These are phyloP conservation scores for Pseudoscleropodium purum DNA, from an alignment of 225 moss, liverwort and hornwort species.

Conservation along the genomic window DNA sequence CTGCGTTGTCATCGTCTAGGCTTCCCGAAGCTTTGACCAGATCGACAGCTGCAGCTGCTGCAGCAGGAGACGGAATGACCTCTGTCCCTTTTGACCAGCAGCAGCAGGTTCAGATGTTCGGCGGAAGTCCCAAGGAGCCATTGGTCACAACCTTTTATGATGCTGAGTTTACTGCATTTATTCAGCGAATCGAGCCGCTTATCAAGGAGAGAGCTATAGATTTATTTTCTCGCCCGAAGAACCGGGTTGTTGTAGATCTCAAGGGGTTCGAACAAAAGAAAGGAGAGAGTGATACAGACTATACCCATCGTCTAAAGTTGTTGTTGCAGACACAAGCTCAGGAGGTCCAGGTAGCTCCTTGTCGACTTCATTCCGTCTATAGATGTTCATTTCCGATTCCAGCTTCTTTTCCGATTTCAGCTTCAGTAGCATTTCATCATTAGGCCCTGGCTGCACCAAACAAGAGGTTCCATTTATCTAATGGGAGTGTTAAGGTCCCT, in stretches of 20 bases:
- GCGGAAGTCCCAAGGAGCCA: conserved; percentile 34
- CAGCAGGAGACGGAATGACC: conserved; percentile 78
- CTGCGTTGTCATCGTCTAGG: conserved; percentile 67
- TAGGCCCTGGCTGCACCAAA: neutral
- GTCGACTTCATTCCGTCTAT: neutral
- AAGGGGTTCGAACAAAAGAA: conserved; percentile 67
- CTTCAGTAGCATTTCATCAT: neutral
- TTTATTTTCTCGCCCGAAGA: conserved; percentile 83
- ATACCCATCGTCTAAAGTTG: conserved; percentile 42
- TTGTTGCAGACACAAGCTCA: conserved; percentile 72
- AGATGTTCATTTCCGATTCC: neutral
- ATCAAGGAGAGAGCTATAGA: conserved; percentile 79
- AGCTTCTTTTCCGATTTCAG: neutral
- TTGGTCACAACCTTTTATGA: conserved; percentile 91
- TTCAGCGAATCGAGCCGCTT: conserved; percentile 62
- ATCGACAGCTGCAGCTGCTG: conserved; percentile 83
- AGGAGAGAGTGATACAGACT: conserved; percentile 68
- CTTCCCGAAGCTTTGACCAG: conserved; percentile 89
- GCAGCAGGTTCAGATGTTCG: conserved; percentile 24
- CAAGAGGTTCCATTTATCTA: neutral
- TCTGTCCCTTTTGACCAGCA: conserved; percentile 49
- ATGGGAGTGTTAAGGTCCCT: neutral
- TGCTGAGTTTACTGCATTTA: conserved; percentile 65
- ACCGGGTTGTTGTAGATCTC: conserved; percentile 39
- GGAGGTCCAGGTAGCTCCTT: conserved; percentile 73